A percentile compares a stretch with the other conserved stretches of the same genome.
These are phyloP conservation scores for Cadophora luteo-olivacea DNA, from an alignment of 2,329 filamentous ascomycete genomes.

Conservation along the genomic window DNA sequence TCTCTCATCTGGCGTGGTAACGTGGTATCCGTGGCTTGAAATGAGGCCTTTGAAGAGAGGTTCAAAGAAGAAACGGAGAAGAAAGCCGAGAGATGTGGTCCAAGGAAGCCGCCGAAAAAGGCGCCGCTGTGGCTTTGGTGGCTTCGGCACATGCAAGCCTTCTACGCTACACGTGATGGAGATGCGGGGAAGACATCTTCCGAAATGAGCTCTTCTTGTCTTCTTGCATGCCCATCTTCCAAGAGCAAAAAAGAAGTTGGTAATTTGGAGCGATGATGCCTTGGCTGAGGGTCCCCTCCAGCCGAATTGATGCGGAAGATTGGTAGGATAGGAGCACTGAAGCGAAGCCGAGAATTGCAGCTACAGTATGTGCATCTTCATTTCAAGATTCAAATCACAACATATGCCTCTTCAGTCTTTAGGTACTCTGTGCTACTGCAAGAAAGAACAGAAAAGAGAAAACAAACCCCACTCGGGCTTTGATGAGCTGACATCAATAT, in stretches of 20 bases:
- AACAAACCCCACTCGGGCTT: background rate
- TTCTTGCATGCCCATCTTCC: background rate
- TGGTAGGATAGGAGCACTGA: background rate
- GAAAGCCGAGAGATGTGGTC: background rate
- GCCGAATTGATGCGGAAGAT: background rate
- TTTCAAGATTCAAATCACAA: background rate
- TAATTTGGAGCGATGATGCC: background rate
- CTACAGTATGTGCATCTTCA: background rate
- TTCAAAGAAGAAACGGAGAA: background rate
- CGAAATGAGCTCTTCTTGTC: slow-evolving; percentile 5
- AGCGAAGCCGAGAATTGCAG: background rate
- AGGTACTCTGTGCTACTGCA: background rate
- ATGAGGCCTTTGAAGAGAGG: background rate
- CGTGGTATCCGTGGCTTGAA: slow-evolving; percentile 20
- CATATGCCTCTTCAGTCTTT: background rate
- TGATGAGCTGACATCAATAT: background rate
- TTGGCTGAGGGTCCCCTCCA: background rate
- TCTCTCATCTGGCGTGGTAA: slow-evolving; percentile 9
- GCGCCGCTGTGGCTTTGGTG: slow-evolving; percentile 13
- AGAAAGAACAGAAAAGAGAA: background rate
- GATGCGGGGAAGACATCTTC: slow-evolving; percentile 19
- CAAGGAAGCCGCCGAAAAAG: slow-evolving; percentile 18
- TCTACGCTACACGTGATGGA: background rate
- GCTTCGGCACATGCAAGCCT: slow-evolving; percentile 1
- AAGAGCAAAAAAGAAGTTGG: slow-evolving; percentile 8